phyloP scores from a whole-genome alignment of 108 stramenopile species.

The Asterionellopsis glacialis region DNA sequence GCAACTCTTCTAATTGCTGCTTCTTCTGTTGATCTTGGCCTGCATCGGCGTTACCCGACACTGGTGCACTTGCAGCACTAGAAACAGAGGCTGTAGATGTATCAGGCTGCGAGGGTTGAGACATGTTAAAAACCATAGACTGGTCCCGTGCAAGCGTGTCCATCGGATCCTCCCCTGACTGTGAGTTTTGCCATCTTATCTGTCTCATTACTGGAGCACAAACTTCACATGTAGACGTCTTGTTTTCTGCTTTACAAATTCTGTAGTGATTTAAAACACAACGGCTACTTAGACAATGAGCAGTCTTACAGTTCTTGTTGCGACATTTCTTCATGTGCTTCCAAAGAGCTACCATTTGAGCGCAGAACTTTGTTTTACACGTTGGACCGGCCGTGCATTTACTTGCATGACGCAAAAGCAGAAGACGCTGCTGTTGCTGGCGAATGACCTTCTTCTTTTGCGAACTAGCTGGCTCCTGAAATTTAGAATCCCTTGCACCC shows the following conservation, averaged over 20 bases:
- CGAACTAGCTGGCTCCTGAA: not conserved
- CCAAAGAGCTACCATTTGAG: conserved; percentile 74
- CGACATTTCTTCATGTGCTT: conserved; percentile 76
- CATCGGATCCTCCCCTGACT: conserved; percentile 6
- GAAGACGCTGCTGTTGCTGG: conserved; percentile 71
- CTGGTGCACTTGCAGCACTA: too few species aligned
- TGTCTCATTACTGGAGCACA: conserved; percentile 74
- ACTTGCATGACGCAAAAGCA: conserved; percentile 63
- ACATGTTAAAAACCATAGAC: conserved; percentile 1
- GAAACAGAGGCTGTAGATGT: conserved; percentile 10
- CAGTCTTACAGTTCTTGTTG: conserved; percentile 68
- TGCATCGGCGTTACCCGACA: not conserved
- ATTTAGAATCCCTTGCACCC: too few species aligned
- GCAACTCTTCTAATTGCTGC: not conserved
- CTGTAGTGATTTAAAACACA: conserved; percentile 77
- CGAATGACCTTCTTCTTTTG: conserved; percentile 53
- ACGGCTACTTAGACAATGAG: conserved; percentile 70
- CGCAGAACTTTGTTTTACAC: conserved; percentile 62
- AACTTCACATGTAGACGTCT: conserved; percentile 60
- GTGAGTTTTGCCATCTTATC: conserved; percentile 32
- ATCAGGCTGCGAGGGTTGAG: not conserved
- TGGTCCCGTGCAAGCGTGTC: conserved; percentile 17
- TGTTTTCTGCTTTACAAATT: conserved; percentile 60
- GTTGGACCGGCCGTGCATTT: conserved; percentile 47
- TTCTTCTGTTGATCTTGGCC: not conserved